These are phyloP conservation scores for Phenoliferia sp. DNA, from an alignment of 1,284 basidiomycete species.

Conservation along the genomic window DNA sequence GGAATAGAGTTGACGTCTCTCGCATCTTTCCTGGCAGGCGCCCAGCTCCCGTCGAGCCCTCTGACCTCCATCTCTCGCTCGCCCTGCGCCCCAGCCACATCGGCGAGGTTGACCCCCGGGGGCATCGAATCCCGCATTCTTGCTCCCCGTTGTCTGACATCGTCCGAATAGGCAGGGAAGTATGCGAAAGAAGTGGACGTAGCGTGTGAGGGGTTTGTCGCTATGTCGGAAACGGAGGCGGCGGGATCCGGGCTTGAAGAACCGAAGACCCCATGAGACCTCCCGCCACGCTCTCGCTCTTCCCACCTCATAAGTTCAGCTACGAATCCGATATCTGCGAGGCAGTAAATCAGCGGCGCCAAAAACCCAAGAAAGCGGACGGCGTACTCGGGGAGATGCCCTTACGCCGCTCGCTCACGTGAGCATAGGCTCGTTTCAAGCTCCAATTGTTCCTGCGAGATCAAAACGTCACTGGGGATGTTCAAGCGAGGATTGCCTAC, in stretches of 20 bases:
- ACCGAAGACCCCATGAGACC: slow-evolving; percentile 1
- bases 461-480: neutral
- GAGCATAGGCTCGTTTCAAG: slow-evolving; percentile 79
- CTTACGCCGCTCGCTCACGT: slow-evolving; percentile 81
- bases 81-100: neutral
- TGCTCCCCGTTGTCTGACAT: neutral
- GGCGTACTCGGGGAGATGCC: slow-evolving; percentile 74
- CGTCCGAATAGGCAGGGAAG: neutral
- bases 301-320: slow-evolving; percentile 96
- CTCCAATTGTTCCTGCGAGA: slow-evolving; percentile 82
- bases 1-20: neutral
- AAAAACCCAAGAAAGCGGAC: neutral
- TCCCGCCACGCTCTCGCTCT: slow-evolving; percentile 46
- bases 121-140: neutral
- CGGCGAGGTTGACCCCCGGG: neutral
- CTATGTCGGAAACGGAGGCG: neutral
- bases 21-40: neutral
- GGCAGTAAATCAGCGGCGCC: neutral
- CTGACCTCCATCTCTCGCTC: slow-evolving; percentile 1
- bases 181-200: neutral
- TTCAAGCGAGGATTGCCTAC: neutral
- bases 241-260: neutral
- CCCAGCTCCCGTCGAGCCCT: neutral
- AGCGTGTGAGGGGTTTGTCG: neutral
- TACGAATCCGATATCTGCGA: slow-evolving; percentile 80